Conservation (phyloP, 495 filamentous ascomycete species). For the Xylaria nigripes region DNA sequence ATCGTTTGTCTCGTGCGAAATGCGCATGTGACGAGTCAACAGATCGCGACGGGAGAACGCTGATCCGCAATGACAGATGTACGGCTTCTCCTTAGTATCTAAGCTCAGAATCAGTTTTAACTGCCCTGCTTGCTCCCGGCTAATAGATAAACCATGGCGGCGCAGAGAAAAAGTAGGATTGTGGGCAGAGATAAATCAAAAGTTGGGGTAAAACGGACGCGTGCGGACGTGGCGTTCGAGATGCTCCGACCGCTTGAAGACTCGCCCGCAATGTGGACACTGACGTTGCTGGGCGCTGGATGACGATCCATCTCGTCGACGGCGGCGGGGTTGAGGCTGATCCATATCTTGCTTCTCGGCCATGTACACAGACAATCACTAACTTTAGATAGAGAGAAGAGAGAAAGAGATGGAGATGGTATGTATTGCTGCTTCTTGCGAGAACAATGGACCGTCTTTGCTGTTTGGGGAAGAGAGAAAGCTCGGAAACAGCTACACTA, state of each 20-base stretch:
- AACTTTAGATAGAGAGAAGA: constrained; percentile 1
- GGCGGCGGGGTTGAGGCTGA: constrained; percentile 26
- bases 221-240: constrained; percentile 49
- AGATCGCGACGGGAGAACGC: constrained; percentile 48
- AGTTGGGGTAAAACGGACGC: constrained; percentile 36
- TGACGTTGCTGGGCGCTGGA: constrained; percentile 24
- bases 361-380: constrained; percentile 14
- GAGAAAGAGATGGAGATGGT: neutral
- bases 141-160: constrained; percentile 3
- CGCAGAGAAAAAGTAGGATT: constrained; percentile 5
- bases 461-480: constrained; percentile 1
- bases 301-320: constrained; percentile 27
- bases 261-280: constrained; percentile 28
- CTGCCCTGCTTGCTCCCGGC: constrained; percentile 1
- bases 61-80: constrained; percentile 47
- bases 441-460: neutral
- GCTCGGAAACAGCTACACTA: constrained; percentile 8
- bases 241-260: constrained; percentile 38
- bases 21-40: constrained; percentile 45
- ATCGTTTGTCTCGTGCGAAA: constrained; percentile 24
- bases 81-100: constrained; percentile 51
- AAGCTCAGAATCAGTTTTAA: constrained; percentile 14
- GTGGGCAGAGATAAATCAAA: constrained; percentile 14
- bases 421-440: neutral
- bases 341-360: constrained; percentile 28